Base-by-base conservation (phyloP, 1,284 basidiomycete species). In the Cutaneotrichosporon arboriforme region DNA sequence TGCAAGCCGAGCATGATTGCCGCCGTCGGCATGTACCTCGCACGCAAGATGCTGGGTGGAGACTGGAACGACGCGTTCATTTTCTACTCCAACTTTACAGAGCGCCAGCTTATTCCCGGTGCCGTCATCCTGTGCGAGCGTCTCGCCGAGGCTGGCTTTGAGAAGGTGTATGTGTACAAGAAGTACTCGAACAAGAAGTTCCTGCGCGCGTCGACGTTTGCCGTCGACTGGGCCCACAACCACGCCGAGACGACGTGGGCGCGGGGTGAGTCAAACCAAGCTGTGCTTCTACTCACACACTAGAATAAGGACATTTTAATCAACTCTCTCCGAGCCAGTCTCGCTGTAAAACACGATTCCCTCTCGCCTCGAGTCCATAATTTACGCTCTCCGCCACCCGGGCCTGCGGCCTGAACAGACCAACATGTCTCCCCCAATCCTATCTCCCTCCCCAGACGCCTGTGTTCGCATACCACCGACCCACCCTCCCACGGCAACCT, bases 171-270 rank as follows among this genome's bases (percentile, higher is more conserved):
- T 74, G 87, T 96, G 33, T 96, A 84, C 83, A 88, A 88, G 79
- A 98, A 99, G 79, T 99, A 98, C 74, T 84, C 90, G 49, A 85
- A 89, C 81, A 94, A 93, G 83, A 91, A 92, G 78, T 96, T 93
- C 82, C 83, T 97, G 69, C 90, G 92, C 74, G 92, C 80, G 12
- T 76, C 74, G 39, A 75, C 77, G 23, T 81, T 79, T 61, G 79
- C 79, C 0, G 61, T 78, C 45, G 77, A 80, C 62, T 80, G 79
- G 78, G 78, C 78, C 13, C 60, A 62, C 45, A 70, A 51, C 57
- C 49, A 70, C 59, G 59, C 64, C 18, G 50, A 55, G 13, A 46
- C 60, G 14, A 52, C 54, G 22, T 66, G 47, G 47, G n/a, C 47
- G 15, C 15, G 26, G 12, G n/a, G 47, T 42, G 31, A 41, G 47